Evolutionary conservation across 2,329 filamentous ascomycete genomes (phyloP).

Genomic region (Pseudopithomyces chartarum): DNA sequence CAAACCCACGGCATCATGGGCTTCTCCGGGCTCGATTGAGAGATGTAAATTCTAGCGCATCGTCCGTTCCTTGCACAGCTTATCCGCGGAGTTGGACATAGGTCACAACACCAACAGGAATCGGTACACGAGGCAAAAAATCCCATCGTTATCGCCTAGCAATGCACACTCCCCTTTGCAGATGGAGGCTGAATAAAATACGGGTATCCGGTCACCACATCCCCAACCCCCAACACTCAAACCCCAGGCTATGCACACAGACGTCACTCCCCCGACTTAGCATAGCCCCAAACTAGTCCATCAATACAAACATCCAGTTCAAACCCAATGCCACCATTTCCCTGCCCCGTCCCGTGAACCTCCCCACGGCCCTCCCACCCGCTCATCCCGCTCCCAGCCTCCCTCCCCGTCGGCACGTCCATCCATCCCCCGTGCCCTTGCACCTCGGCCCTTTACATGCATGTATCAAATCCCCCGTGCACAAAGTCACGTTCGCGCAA

Average conservation of each 20-base stretch:
- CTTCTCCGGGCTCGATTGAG: conserved; percentile 41
- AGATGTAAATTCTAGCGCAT: background rate
- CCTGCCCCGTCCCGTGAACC: conserved; percentile 43
- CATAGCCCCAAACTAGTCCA: background rate
- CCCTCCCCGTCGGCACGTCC: background rate
- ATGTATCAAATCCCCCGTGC: background rate
- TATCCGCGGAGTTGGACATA: background rate
- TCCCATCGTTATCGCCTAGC: background rate
- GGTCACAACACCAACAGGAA: background rate
- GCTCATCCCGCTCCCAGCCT: background rate
- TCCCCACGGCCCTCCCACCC: conserved; percentile 30
- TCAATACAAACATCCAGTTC: too few relatives aligned
- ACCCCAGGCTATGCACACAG: background rate
- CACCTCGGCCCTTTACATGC: conserved; percentile 8
- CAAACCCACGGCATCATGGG: conserved; percentile 41
- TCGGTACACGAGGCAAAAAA: background rate
- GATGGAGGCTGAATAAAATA: background rate
- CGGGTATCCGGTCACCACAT: background rate
- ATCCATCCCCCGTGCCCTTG: too few relatives aligned
- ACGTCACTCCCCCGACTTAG: background rate
- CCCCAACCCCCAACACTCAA: background rate
- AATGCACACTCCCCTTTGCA: background rate
- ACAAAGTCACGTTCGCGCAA: conserved; percentile 4
- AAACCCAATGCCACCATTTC: background rate
- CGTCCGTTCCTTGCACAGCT: background rate